Conservation (phyloP, 805 yeast genomes). For the Wickerhamiella slavikovae region DNA sequence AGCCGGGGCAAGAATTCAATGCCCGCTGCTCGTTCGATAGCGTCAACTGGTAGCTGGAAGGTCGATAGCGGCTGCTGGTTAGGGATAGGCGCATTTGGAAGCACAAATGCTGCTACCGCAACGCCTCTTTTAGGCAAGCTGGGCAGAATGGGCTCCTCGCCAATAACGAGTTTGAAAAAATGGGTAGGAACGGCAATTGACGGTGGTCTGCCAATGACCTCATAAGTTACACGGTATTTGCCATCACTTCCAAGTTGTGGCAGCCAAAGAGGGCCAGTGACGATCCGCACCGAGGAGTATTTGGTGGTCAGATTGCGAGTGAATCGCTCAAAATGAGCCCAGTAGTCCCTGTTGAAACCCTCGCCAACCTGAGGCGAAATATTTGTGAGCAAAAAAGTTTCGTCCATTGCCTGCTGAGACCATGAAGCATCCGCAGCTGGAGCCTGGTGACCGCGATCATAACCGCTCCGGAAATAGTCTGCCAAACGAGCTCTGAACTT, state of each 20-base stretch:
- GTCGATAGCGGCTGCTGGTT: slow-evolving; percentile 49
- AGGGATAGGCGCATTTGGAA: slow-evolving; percentile 69
- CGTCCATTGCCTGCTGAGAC: slow-evolving; percentile 82
- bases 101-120: slow-evolving; percentile 78
- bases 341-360: slow-evolving; percentile 91
- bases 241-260: slow-evolving; percentile 71
- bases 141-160: slow-evolving; percentile 32
- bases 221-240: slow-evolving; percentile 66
- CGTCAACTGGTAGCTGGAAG: slow-evolving; percentile 78
- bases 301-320: slow-evolving; percentile 52
- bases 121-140: slow-evolving; percentile 22
- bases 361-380: slow-evolving; percentile 96
- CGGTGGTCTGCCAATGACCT: slow-evolving; percentile 93
- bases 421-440: slow-evolving; percentile 96
- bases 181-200: slow-evolving; percentile 94
- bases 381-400: slow-evolving; percentile 74
- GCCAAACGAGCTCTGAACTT: slow-evolving; percentile 54
- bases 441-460: slow-evolving; percentile 92
- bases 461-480: slow-evolving; percentile 88
- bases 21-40: slow-evolving; percentile 74
- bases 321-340: slow-evolving; percentile 94
- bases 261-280: slow-evolving; percentile 84
- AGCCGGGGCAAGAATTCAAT: slow-evolving; percentile 55
- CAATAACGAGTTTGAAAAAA: slow-evolving; percentile 77
- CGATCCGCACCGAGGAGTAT: slow-evolving; percentile 59